phyloP scores from a whole-genome alignment of 2,329 filamentous ascomycete species.

The Neonectria hederae region DNA sequence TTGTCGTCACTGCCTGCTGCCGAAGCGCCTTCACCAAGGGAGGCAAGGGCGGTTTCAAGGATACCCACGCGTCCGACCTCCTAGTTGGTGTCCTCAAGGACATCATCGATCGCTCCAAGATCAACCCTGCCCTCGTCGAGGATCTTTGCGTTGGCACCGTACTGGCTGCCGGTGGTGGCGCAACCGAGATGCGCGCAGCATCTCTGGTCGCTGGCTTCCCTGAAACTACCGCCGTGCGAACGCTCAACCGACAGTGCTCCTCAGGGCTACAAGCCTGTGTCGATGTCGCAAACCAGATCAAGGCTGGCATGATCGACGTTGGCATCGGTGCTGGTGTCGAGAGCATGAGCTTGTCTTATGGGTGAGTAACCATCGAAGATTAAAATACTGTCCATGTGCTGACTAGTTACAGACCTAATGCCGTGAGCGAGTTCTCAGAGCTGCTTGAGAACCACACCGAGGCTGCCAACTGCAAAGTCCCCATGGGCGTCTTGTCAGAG shows the following conservation, averaged over 20 bases:
- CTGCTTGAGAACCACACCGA: slow-evolving; percentile 83
- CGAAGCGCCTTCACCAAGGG: slow-evolving; percentile 93
- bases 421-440: slow-evolving; percentile 93
- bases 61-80: slow-evolving; percentile 87
- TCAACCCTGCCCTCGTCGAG: slow-evolving; percentile 88
- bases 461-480: slow-evolving; percentile 94
- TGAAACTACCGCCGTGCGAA: slow-evolving; percentile 82
- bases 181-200: slow-evolving; percentile 95
- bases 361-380: slow-evolving; percentile 59
- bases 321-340: slow-evolving; percentile 95
- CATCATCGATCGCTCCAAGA: slow-evolving; percentile 83
- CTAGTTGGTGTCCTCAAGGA: slow-evolving; percentile 84
- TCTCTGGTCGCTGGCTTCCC: slow-evolving; percentile 92
- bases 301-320: slow-evolving; percentile 90
- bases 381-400: slow-evolving; percentile 2
- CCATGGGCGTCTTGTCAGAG: slow-evolving; percentile 94
- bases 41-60: slow-evolving; percentile 94
- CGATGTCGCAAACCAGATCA: slow-evolving; percentile 94
- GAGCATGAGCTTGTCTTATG: slow-evolving; percentile 94
- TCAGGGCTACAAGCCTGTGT: slow-evolving; percentile 92
- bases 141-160: slow-evolving; percentile 94
- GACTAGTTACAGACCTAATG: slow-evolving; percentile 68
- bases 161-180: slow-evolving; percentile 90
- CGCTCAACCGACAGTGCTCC: slow-evolving; percentile 93
- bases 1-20: slow-evolving; percentile 92